Evolutionary conservation across 176 grass and related monocot genomes (phyloP).

Genomic region (Carex myosuroides): DNA sequence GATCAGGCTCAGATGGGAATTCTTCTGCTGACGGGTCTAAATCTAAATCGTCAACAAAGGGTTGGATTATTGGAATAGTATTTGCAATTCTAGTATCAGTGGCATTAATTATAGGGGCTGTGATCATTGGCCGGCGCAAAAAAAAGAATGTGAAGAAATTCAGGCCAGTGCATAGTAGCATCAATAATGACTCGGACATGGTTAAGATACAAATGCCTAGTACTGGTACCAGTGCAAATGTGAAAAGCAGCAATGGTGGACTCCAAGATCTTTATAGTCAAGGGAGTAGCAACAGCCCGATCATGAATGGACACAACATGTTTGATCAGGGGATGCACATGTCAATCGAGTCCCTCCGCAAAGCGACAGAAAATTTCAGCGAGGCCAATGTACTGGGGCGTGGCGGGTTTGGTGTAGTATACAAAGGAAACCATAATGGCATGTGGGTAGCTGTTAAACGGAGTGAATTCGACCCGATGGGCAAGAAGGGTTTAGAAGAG

Average conservation of each 20-base stretch:
- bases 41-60: constrained; percentile 15
- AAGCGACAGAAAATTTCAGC: constrained; percentile 80
- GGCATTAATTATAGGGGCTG: constrained; percentile 17
- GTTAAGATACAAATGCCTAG: constrained; percentile 30
- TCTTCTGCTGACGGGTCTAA: constrained; percentile 10
- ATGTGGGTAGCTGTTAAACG: constrained; percentile 76
- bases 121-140: constrained; percentile 30
- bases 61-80: constrained; percentile 54
- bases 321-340: constrained; percentile 66
- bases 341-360: constrained; percentile 45
- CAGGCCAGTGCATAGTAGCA: constrained; percentile 32
- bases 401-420: constrained; percentile 91
- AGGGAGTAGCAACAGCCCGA: constrained; percentile 16
- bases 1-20: constrained; percentile 21
- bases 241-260: neutral
- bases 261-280: constrained; percentile 26
- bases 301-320: neutral
- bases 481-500: constrained; percentile 80
- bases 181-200: constrained; percentile 28
- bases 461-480: constrained; percentile 50
- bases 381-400: constrained; percentile 62
- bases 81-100: constrained; percentile 45
- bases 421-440: constrained; percentile 68
- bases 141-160: constrained; percentile 57
- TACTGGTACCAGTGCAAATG: neutral